Base-by-base conservation (phyloP, 1,284 basidiomycete species). In the Sutorius eximius region DNA sequence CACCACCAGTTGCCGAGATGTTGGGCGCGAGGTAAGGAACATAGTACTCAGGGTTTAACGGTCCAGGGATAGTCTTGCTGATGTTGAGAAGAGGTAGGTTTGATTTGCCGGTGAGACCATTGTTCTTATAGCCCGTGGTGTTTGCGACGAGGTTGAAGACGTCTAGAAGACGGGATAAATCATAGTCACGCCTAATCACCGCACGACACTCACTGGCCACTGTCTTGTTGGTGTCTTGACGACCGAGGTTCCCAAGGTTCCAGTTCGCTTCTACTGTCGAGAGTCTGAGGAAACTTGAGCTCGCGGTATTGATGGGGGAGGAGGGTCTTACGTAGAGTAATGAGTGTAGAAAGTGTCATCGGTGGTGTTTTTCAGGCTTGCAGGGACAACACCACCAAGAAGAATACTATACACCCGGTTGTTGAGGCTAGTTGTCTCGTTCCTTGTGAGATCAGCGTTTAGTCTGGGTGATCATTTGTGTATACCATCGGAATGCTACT, bases 221-320 rank as follows among this genome's bases (percentile, higher is more conserved):
- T 3, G 65, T 66, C 68, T 70, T 68, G 71, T 81, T 80, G 24
- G 77, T 74, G 65, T 85, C 83, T 38, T 75, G 73, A 45, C 83
- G 78, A 32, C 83, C 83, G 18, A 86, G 80, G 22, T 78, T 79
- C 47, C 76, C 76, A 27, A 87, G 77, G 32, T 71, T 71, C 83
- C 85, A 89, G 75, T 89, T 89, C 45, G 78, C 77, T 71, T 87
- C 69, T 24, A 86, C 79, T 9, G 84, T 82, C 16, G 80, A 78
- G 45, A 89, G 66, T 32, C 66, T 69, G 38, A n/a, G 40, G 20
- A 44, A 50, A 6, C 8, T 45, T 60, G 22, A 54, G 34, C 9
- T 45, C 38, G 9, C 22, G 16, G 9, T 16, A 34, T 36, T 27
- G 1, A 45, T 18, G 7, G n/a, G 3, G 8, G 15, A 8, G 33